These are phyloP conservation scores for thale cress (Arabidopsis thaliana) DNA, from an alignment of 345 rosid genomes.

Conservation along the genomic window DNA sequence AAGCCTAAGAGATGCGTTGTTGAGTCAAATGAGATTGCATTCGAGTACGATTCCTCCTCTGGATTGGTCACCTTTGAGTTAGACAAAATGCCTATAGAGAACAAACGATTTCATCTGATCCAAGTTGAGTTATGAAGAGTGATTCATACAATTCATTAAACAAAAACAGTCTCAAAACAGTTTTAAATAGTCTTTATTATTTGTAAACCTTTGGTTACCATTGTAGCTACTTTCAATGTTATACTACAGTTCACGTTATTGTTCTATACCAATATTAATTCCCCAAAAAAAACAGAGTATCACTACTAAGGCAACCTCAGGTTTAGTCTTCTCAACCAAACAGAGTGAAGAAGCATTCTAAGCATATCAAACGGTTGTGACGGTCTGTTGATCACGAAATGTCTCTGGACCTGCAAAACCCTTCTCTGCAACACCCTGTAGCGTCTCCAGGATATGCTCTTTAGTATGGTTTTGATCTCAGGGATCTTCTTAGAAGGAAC, in stretches of 20 bases:
- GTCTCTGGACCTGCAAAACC: conserved; percentile 49
- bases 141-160: conserved; percentile 29
- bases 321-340: conserved; percentile 64
- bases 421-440: conserved; percentile 51
- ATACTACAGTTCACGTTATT: conserved; percentile 18
- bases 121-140: conserved; percentile 31
- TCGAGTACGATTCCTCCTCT: conserved; percentile 53
- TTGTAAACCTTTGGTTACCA: conserved; percentile 9
- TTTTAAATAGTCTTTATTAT: not conserved
- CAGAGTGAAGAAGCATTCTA: conserved; percentile 57
- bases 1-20: conserved; percentile 71
- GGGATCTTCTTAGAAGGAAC: conserved; percentile 50
- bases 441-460: conserved; percentile 34
- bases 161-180: not conserved
- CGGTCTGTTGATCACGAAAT: conserved; percentile 55
- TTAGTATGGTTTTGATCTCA: conserved; percentile 50
- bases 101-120: conserved; percentile 28
- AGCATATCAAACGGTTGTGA: conserved; percentile 59
- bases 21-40: conserved; percentile 55
- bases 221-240: conserved; percentile 10
- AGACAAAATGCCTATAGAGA: conserved; percentile 28
- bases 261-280: conserved; percentile 25
- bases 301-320: conserved; percentile 41
- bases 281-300: conserved; percentile 4
- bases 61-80: conserved; percentile 56